Evolutionary conservation across 202 grass and related monocot species (phyloP), one percentile per base, ranked within the genome.

Genomic region (Sporobolus alterniflorus): DNA sequence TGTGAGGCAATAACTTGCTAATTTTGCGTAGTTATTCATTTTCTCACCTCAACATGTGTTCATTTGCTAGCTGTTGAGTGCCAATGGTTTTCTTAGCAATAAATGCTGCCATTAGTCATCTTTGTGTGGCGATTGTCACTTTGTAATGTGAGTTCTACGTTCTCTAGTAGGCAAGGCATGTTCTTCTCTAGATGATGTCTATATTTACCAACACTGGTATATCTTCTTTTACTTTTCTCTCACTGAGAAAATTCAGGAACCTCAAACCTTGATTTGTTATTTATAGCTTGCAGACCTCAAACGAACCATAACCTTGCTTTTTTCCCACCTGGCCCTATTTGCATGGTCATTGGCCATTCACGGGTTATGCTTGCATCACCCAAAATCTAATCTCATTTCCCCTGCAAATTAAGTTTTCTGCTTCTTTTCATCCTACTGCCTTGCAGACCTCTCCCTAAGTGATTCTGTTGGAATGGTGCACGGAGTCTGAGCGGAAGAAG

Each of bases 231-330:
- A 2, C 16, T 72, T 11, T 49, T 20, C 6, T 17, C 6, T 21
- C 7, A 20, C 30, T 17, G 3, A 20, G 49, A 86, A 68, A 44
- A 83, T 69, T 64, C 56, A 69, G 55, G 26, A 69, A 75, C 79
- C 83, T 86, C 68, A 90, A 42, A 79, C 20, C 61, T 62, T 74
- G 49, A 11, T 51, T 63, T 79, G 88, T 83, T 86, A 86, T 86
- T 90, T 86, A 79, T 90, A 86, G 88, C 48, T 1, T 28, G 31
- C 65, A 67, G 52, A 64, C 49, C 74, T n/a, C 31, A 79, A 50
- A 82, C 40, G 61, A 66, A 34, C 31, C 11, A 74, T 9, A 16
- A 1, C 36, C 31, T 14, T 61, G 52, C 69, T 75, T 68, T 39
- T 68, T 39, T 76, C 16, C 44, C 60, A 86, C 25, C 64, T 73